Base-by-base conservation (phyloP, 164 flowering plant genomes). In the Vitis cinerea region DNA sequence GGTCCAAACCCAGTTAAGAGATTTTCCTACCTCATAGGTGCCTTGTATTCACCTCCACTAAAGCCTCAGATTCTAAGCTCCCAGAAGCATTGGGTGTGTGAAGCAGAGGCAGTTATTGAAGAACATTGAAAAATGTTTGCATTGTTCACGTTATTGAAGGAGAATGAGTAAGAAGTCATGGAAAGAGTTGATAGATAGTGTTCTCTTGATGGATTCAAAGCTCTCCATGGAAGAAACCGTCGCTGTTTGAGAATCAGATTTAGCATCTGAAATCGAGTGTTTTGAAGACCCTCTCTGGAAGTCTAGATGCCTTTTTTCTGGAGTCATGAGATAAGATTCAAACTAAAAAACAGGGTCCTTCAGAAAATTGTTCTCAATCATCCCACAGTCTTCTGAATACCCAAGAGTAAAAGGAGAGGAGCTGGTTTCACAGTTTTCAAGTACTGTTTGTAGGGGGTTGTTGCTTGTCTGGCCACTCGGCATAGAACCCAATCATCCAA, bases 401-500 rank as follows among this genome's bases (percentile, higher is more conserved):
- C 53, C 67, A 1, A 69, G 29, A 37, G 50, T 8, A 10, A 62
- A 59, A 3, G 72, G 50, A 37, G 66, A 62, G 48, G 69, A 67
- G 49, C 31, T 53, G 55, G 31, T 60, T 23, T 66, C 69, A 23
- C 59, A 27, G 48, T 49, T 68, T 8, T 73, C 70, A 27, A 19
- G 23, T 19, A 62, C 64, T 3, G 23, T 51, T 10, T 70, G 78
- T 48, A 23, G 19, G 15, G 71, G 54, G 37, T 12, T 17, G 61
- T 14, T 50, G 65, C 27, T 63, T 66, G 72, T 81, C 48, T 71
- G 78, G 29, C 75, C 78, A 64, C 80, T 59, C 82, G 80, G 70
- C 82, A 82, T 52, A 82, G 67, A 50, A 79, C 82, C 80, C 84
- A 82, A 66, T 77, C 81, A 72, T 79, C 82, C 77, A 82, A 68